A percentile compares a stretch with the other conserved stretches of the same genome.
Evolutionary conservation across 768 basidiomycete species (phyloP).

Genomic region (Kwoniella europaea): DNA sequence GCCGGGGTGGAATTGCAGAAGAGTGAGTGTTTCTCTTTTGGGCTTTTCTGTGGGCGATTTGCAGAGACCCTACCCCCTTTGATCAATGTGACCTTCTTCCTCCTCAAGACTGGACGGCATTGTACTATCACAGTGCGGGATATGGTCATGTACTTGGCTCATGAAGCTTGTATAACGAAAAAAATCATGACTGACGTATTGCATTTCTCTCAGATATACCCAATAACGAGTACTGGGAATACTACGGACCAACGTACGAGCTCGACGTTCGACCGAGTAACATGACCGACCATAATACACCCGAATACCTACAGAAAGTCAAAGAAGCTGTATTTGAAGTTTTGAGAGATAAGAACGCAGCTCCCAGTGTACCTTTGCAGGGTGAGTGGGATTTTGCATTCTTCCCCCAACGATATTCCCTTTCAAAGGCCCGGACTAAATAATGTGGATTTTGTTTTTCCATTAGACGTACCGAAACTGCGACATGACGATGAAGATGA

Average conservation of each 20-base stretch:
- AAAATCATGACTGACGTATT: background rate
- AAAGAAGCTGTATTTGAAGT: constrained; percentile 91
- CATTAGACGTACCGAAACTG: constrained; percentile 78
- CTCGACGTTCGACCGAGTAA: constrained; percentile 93
- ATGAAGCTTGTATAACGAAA: background rate
- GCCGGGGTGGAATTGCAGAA: constrained; percentile 90
- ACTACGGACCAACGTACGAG: constrained; percentile 96
- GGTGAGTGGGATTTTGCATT: constrained; percentile 61
- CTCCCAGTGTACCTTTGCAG: constrained; percentile 90
- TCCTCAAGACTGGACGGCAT: too few species aligned
- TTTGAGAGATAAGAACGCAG: constrained; percentile 79
- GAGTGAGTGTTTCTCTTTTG: constrained; percentile 62
- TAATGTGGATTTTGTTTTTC: constrained; percentile 7
- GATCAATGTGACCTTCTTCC: too few species aligned
- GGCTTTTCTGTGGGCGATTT: too few species aligned
- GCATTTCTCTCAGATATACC: constrained; percentile 78
- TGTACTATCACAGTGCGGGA: too few species aligned
- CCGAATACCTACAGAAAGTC: constrained; percentile 89
- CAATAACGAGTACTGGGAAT: constrained; percentile 98
- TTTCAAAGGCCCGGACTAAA: background rate
- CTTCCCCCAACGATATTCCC: background rate
- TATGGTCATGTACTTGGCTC: too few species aligned
- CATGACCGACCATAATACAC: constrained; percentile 91
- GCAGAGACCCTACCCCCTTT: background rate
- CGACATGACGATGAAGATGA: constrained; percentile 82